Base-by-base conservation (phyloP, 2,329 filamentous ascomycete genomes). In the Colletotrichum plurivorum region DNA sequence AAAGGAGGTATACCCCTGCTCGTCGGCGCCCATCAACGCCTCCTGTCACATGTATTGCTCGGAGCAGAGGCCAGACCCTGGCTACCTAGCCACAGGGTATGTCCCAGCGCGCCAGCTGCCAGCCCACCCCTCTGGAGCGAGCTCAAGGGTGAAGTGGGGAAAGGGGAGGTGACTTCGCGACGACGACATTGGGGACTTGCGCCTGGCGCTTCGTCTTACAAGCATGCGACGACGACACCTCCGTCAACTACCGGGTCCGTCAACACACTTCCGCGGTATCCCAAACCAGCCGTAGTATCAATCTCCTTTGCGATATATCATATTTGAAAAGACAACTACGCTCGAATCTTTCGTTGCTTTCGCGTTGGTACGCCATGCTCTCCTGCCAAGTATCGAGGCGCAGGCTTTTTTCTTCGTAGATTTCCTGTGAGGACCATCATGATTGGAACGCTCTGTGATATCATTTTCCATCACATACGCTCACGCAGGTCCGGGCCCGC, bases 191-290 rank as follows among this genome's bases (percentile, higher is more conserved):
- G 27, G 51, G 66, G 53, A 31, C 18, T 36, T 36, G 41, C 25
- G 41, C 36, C 45, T 60, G 56, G 66, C 69, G 56, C 69, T 61
- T 71, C 66, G 53, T 71, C 61, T 71, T 27, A 70, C 53, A 39
- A n/a, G 46, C 39, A 49, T 68, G 58, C 54, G 22, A 68, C 64
- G 25, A 58, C 31, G 31, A 36, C 31, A 36, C 18, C 31, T 25
- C 31, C 46, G 59, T 15, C 54, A 41, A 45, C 55, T 46, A 46
- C 46, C 49, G 62, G 66, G 41, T 22, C 36, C 18, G 18, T 48
- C 39, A 51, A 36, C 55, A 48, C 60, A 68, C 63, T 45, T 67
- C 72, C 71, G 68, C 71, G 67, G 71, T 72, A 70, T 64, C 72
- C 22, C 49, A 59, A 49, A 55, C 36, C 22, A 18, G 18, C 18